Base-by-base conservation (phyloP, 208 protist species). In the Trichomonas vaginalis region DNA sequence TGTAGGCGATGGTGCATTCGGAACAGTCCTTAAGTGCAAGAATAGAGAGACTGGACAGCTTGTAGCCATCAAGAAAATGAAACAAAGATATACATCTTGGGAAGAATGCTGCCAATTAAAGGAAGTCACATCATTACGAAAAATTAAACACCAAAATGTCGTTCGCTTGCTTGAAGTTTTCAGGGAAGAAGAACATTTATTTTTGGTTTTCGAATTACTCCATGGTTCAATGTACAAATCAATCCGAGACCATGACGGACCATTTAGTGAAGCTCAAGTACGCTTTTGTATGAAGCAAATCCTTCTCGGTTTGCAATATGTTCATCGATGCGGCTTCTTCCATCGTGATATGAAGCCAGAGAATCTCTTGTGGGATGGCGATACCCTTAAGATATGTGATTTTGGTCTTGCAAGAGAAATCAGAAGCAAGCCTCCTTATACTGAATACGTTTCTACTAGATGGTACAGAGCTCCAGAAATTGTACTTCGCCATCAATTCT, bases 51-150 rank as follows among this genome's bases (percentile, higher is more conserved):
- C 97, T 0, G 97, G 97, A 14, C 98, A 99, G 95, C 96, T 99
- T 8, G 98, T 99, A 6, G 99, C 99, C 35, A 99, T 99, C 48
- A 99, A 99, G 96, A 98, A 98, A 96, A 99, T 99, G 98, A 99
- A 99, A 96, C 98, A 98, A 96, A 99, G 98, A 97, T 99, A 98
- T 96, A 99, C 98, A 96, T 98, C 97, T 17, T 99, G 98, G 98
- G 98, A 99, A 32, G 98, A 99, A 96, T 99, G 98, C 96, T 96
- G 99, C 45, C 97, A 98, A 95, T 97, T 99, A 37, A 97, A 98
- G 21, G 98, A 99, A 96, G 98, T 99, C n/a, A 51, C 2, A 79
- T 45, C 32, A 0, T 21, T 95, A 2, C 0, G 49, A 40, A 95
- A 95, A 40, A 79, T 95, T 15, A 95, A 95, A 27, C 88, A 95